Conservation (phyloP, 352 stramenopile species). For the Globisporangium uncinulatum region DNA sequence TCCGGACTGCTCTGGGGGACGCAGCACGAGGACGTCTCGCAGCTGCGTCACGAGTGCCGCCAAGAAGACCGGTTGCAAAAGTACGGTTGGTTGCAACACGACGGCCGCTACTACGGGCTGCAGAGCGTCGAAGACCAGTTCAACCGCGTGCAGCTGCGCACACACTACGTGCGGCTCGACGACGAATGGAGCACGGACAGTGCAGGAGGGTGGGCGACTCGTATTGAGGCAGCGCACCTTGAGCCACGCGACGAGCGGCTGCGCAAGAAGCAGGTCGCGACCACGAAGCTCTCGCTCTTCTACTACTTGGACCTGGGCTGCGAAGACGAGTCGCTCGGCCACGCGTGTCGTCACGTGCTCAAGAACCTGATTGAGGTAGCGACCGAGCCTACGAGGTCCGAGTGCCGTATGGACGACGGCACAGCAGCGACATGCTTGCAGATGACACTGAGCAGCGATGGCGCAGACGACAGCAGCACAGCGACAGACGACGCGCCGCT, state of each 20-base stretch:
- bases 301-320: slow-evolving; percentile 79
- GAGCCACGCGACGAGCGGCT: slow-evolving; percentile 40
- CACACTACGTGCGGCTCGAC: slow-evolving; percentile 45
- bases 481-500: slow-evolving; percentile 21
- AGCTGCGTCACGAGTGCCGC: slow-evolving; percentile 67
- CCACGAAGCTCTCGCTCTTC: slow-evolving; percentile 71
- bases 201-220: slow-evolving; percentile 36
- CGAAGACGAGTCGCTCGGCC: slow-evolving; percentile 49
- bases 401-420: slow-evolving; percentile 11
- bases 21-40: slow-evolving; percentile 61
- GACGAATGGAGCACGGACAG: neutral
- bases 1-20: slow-evolving; percentile 70
- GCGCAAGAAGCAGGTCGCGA: slow-evolving; percentile 22
- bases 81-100: slow-evolving; percentile 79
- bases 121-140: slow-evolving; percentile 73
- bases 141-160: slow-evolving; percentile 58
- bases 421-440: slow-evolving; percentile 25
- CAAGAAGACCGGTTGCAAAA: slow-evolving; percentile 73
- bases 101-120: slow-evolving; percentile 49
- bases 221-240: slow-evolving; percentile 34
- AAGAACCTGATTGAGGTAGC: slow-evolving; percentile 47
- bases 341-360: slow-evolving; percentile 44
- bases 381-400: slow-evolving; percentile 20
- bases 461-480: slow-evolving; percentile 1
- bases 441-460: slow-evolving; percentile 35